Conservation (phyloP, 257 asterid genomes). For the Apocynum venetum region DNA sequence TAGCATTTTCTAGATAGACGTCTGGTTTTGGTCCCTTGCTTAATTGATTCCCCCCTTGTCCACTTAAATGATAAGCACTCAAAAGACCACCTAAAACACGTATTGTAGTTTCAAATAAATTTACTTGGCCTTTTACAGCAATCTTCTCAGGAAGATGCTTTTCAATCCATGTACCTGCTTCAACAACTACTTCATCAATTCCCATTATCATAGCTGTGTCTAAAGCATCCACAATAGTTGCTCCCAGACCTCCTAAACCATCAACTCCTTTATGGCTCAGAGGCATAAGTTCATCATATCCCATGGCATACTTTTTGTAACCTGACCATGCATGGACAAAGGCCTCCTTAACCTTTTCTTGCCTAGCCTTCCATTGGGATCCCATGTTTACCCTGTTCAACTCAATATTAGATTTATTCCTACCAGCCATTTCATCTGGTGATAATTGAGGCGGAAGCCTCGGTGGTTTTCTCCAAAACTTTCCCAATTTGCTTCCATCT, state of each 20-base stretch:
- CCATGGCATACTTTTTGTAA: conserved; percentile 69
- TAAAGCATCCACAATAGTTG: conserved; percentile 86
- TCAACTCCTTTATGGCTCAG: conserved; percentile 71
- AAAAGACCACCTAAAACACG: conserved; percentile 88
- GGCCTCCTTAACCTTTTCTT: conserved; percentile 74
- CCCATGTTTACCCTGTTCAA: conserved; percentile 30
- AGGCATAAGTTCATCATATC: conserved; percentile 96
- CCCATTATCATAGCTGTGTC: conserved; percentile 98
- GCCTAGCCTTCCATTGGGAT: conserved; percentile 61
- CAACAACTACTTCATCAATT: conserved; percentile 59
- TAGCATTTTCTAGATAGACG: conserved; percentile 85
- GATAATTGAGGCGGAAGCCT: conserved; percentile 85
- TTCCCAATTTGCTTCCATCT: conserved; percentile 45
- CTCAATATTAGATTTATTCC: conserved; percentile 39
- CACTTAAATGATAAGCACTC: conserved; percentile 94
- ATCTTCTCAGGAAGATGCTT: conserved; percentile 66
- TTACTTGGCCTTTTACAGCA: conserved; percentile 72
- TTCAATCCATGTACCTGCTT: conserved; percentile 93
- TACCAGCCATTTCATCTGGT: conserved; percentile 68
- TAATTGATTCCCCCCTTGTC: conserved; percentile 42
- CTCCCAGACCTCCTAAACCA: conserved; percentile 95
- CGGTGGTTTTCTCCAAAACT: conserved; percentile 75
- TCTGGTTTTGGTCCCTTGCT: conserved; percentile 62
- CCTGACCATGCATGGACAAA: conserved; percentile 97
- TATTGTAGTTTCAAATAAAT: conserved; percentile 91